Evolutionary conservation across 1,284 basidiomycete genomes (phyloP), one percentile per base, ranked within the genome.

Genomic region (Apiotrichum porosum): DNA sequence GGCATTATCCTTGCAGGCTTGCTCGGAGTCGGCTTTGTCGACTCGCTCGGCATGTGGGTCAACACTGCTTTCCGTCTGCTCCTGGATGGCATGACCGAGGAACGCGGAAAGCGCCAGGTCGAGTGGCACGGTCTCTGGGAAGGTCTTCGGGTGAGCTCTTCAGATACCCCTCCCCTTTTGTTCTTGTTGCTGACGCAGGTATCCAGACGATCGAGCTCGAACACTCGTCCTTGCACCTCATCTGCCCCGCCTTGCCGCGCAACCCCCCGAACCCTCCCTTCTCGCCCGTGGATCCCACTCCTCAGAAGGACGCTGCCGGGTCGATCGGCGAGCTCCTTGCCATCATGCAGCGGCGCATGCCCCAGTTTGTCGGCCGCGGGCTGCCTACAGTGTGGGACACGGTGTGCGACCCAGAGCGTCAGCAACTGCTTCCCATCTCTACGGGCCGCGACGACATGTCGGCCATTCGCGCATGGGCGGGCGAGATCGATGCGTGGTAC

Each of bases 111-210:
- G 5, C 42, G 51, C 8, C 45, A 47, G 37, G 33, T 42, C 1
- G 56, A 55, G 26, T 58, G 56, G 56, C 51, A 47, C 5, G 53
- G 56, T 8, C 40, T 58, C 3, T 58, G 56, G 56, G 56, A 58
- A 35, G 56, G 56, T 14, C 43, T 58, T 19, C 24, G 56, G 19
- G 54, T 57, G 42, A 51, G 54, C 45, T 26, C 12, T 19, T 24
- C 9, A 3, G 6, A 21, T 35, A 18, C 12, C 14, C 35, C 5
- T 18, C 21, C 13, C 6, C 22, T 26, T 17, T 17, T 17, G n/a
- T n/a, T n/a, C n/a, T n/a, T n/a, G n/a, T n/a, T n/a, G n/a, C n/a
- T n/a, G n/a, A 13, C 34, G 30, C 34, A 31, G 33, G 10, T 19
- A 8, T 19, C 3, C 47, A 57, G 50, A 58, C 56, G 0, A 55